phyloP scores from a whole-genome alignment of 208 protist species.

The Naegleria fowleri region DNA sequence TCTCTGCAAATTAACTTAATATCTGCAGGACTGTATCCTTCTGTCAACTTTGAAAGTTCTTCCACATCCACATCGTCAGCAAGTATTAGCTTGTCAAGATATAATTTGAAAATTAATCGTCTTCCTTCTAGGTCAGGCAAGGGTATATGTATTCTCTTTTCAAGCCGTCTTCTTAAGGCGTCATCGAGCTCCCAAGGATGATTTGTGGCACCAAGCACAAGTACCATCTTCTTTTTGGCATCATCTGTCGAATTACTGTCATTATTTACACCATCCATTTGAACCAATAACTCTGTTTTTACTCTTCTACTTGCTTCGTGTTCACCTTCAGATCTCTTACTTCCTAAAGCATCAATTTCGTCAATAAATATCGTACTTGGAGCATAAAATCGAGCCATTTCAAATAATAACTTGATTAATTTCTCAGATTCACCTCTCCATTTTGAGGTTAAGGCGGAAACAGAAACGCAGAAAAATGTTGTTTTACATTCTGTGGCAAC shows the following conservation, averaged over 20 bases:
- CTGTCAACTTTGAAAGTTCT: constrained; percentile 41
- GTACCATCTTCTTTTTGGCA: not conserved
- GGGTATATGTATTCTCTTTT: constrained; percentile 71
- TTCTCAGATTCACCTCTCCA: constrained; percentile 97
- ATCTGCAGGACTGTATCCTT: constrained; percentile 61
- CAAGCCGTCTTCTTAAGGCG: constrained; percentile 62
- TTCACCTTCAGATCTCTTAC: constrained; percentile 38
- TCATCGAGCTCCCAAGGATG: constrained; percentile 74
- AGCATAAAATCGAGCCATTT: constrained; percentile 74
- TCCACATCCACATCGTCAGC: constrained; percentile 49
- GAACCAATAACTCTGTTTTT: constrained; percentile 55
- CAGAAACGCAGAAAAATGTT: constrained; percentile 97
- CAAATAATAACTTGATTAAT: constrained; percentile 62
- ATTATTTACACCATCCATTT: constrained; percentile 52
- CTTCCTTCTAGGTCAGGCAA: constrained; percentile 53
- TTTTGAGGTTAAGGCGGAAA: constrained; percentile 90
- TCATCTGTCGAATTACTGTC: not conserved
- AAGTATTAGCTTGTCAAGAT: constrained; percentile 34
- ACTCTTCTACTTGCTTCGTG: constrained; percentile 47
- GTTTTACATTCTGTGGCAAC: constrained; percentile 90
- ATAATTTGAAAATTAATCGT: constrained; percentile 34
- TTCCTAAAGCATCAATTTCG: constrained; percentile 54
- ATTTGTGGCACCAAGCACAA: constrained; percentile 62
- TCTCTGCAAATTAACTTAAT: constrained; percentile 66
- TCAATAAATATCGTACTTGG: constrained; percentile 67